Conservation (phyloP, 1,284 basidiomycete species). For the Dichomitus squalens region DNA sequence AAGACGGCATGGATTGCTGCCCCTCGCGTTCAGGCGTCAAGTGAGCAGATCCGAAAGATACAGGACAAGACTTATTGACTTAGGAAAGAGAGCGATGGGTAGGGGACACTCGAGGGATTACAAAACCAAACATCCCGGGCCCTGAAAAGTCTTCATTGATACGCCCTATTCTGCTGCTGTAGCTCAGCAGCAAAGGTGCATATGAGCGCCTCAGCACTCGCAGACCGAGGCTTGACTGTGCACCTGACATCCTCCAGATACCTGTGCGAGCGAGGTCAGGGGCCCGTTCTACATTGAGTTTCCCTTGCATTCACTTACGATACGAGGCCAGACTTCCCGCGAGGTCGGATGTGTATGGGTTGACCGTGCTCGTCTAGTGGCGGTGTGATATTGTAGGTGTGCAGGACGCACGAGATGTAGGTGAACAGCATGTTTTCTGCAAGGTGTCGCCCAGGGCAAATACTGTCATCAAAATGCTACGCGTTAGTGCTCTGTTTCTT, state of each 20-base stretch:
- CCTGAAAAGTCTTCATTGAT: too few species aligned
- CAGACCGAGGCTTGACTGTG: conserved; percentile 3
- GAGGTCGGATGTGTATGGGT: background rate
- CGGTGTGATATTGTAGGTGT: conserved; percentile 14
- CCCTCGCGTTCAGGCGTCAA: too few species aligned
- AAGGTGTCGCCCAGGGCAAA: conserved; percentile 16
- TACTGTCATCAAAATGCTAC: background rate
- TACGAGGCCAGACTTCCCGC: background rate
- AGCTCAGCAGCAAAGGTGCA: background rate
- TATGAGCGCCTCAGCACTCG: background rate
- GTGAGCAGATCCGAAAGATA: too few species aligned
- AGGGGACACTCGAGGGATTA: too few species aligned
- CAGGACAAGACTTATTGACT: too few species aligned
- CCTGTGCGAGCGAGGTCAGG: background rate
- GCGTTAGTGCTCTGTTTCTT: background rate
- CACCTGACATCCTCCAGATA: background rate
- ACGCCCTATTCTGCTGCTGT: too few species aligned
- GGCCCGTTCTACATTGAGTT: background rate
- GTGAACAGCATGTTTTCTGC: conserved; percentile 13
- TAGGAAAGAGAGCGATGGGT: too few species aligned
- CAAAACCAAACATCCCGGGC: too few species aligned
- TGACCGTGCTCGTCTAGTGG: conserved; percentile 5
- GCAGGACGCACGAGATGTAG: conserved; percentile 16
- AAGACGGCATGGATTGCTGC: too few species aligned
- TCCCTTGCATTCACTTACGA: background rate